Evolutionary conservation across 768 basidiomycete species (phyloP), one percentile per base, ranked within the genome.

Genomic region (Gloeopeniophorella convolvens): DNA sequence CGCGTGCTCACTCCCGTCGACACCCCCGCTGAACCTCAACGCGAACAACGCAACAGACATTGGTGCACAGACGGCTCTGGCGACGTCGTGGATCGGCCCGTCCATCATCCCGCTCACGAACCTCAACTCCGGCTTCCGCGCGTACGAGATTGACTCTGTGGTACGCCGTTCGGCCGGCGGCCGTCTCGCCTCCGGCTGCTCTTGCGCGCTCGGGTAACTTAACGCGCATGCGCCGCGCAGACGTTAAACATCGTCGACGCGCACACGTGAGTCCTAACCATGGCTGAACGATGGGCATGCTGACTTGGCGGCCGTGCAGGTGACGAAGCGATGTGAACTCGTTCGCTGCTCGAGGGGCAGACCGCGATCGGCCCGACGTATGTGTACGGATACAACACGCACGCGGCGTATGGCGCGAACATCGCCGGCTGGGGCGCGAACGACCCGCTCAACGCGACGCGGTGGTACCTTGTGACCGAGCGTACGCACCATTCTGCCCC

Each of bases 391-490:
- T 89, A 89, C 61, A 82, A 69, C 59, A 82, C 85, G 21, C 80
- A 87, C 35, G 71, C 78, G 46, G 70, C 81, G 0, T 89, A 86
- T 51, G 86, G 84, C 28, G 61, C 59, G 31, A 76, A 66, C 45
- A 74, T 83, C 43, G 64, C 72, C 1, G 70, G 74, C 28, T 89
- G 86, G 86, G 69, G 72, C 23, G n/a, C 67, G 3, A 69, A 72
- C 46, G 85, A 85, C 60, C 86, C 86, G 1, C 65, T 89, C 54
- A 89, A 89, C 53, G 83, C 83, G 6, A 88, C 87, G 9, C 89
- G 83, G 81, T 89, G 86, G 86, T 86, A 88, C 58, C 75, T 65
- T 39, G 83, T 89, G 34, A 88, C 86, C 8, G 84, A 87, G 66
- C 75, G 83, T 81, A 48, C 55, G 73, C 67, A 4, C 12, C 2